phyloP scores from a whole-genome alignment of 345 rosid genomes.

The Crucihimalaya himalaica region DNA sequence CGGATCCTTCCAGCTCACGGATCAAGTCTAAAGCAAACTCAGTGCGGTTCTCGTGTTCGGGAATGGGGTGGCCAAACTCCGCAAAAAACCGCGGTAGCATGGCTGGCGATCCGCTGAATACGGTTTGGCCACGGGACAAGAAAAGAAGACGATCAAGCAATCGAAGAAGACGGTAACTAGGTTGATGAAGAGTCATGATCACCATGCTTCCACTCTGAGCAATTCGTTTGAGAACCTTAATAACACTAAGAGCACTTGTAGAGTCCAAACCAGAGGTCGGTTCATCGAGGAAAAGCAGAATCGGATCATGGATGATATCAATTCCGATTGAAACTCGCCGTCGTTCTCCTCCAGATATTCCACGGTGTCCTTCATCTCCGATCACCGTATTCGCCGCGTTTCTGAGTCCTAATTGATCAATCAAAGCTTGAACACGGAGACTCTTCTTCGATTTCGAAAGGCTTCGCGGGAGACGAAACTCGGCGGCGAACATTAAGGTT shows the following conservation, averaged over 20 bases:
- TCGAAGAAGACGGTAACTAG: constrained; percentile 69
- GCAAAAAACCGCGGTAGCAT: constrained; percentile 57
- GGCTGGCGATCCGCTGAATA: constrained; percentile 75
- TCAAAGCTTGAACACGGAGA: constrained; percentile 68
- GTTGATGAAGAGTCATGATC: constrained; percentile 91
- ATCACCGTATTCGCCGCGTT: constrained; percentile 80
- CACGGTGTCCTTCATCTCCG: constrained; percentile 94
- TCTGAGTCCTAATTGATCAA: constrained; percentile 80
- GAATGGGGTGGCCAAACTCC: constrained; percentile 84
- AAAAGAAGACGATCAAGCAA: constrained; percentile 73
- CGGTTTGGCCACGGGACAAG: constrained; percentile 86
- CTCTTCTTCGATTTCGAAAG: constrained; percentile 73
- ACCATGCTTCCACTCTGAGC: constrained; percentile 92
- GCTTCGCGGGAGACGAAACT: constrained; percentile 79
- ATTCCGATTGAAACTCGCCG: constrained; percentile 88
- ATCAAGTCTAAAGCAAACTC: constrained; percentile 85
- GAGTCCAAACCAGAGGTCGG: constrained; percentile 95
- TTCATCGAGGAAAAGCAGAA: constrained; percentile 79
- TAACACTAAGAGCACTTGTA: constrained; percentile 84
- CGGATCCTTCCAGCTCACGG: constrained; percentile 81
- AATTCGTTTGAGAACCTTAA: constrained; percentile 77
- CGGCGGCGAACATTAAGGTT: constrained; percentile 85
- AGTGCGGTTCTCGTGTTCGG: constrained; percentile 79
- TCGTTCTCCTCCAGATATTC: constrained; percentile 87
- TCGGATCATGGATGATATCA: constrained; percentile 89